Conservation (phyloP, 805 yeast genomes). For the Nakazawaea molendinolei region DNA sequence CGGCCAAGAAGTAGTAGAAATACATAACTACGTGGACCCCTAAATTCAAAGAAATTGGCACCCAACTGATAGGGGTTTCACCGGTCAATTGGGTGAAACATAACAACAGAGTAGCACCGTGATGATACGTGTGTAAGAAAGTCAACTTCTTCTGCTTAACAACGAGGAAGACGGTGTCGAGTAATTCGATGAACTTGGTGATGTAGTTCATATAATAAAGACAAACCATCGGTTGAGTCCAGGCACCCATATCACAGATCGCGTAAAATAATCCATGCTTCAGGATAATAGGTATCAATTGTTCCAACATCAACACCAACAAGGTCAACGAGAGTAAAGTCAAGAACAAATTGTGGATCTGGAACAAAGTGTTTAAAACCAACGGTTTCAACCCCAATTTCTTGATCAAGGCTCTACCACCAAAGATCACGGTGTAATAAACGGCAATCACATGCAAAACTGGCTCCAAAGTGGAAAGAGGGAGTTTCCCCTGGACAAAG, state of each 20-base stretch:
- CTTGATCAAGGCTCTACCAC: conserved; percentile 66
- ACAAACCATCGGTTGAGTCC: conserved; percentile 78
- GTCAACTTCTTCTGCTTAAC: conserved; percentile 87
- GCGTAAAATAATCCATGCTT: conserved; percentile 77
- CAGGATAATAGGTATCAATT: conserved; percentile 70
- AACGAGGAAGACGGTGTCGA: conserved; percentile 89
- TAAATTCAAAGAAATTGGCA: conserved; percentile 81
- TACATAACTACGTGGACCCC: conserved; percentile 95
- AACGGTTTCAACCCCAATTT: conserved; percentile 51
- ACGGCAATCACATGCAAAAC: conserved; percentile 44
- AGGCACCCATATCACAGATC: conserved; percentile 70
- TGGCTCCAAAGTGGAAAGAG: conserved; percentile 57
- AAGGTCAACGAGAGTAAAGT: conserved; percentile 63
- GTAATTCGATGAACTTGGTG: conserved; percentile 81
- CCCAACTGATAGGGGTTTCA: conserved; percentile 89
- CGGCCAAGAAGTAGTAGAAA: conserved; percentile 91
- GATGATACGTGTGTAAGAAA: conserved; percentile 93
- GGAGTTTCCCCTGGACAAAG: conserved; percentile 59
- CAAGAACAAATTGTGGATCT: conserved; percentile 74
- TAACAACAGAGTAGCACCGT: conserved; percentile 93
- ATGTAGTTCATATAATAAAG: conserved; percentile 88
- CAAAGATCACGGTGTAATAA: conserved; percentile 80
- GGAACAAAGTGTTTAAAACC: conserved; percentile 71
- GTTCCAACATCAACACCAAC: conserved; percentile 72
- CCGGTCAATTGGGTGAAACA: conserved; percentile 94